phyloP scores from a whole-genome alignment of 345 rosid genomes.

The Microcos paniculata region DNA sequence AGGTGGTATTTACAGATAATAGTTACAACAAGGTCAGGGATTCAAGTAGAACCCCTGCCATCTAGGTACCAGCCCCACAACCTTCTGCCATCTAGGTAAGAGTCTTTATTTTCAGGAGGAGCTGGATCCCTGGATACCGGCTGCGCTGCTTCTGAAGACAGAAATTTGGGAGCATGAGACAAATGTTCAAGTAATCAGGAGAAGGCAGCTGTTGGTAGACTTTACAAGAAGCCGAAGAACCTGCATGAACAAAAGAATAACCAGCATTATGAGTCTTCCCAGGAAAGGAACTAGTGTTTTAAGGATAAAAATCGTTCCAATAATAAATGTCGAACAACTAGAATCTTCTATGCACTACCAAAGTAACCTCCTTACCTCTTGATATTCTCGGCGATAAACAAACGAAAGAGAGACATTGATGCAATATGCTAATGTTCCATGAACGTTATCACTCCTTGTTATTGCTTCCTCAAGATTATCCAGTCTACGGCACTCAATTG shows the following conservation, averaged over 20 bases:
- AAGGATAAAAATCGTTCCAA: neutral
- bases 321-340: neutral
- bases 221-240: conserved; percentile 89
- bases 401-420: conserved; percentile 85
- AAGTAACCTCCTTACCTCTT: conserved; percentile 53
- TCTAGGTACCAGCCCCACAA: too few relatives aligned
- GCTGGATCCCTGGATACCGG: conserved; percentile 42
- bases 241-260: conserved; percentile 42
- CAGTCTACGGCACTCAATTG: conserved; percentile 93
- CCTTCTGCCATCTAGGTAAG: conserved; percentile 10
- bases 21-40: too few relatives aligned
- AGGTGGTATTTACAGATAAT: too few relatives aligned
- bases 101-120: conserved; percentile 49
- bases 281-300: neutral
- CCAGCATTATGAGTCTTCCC: neutral
- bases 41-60: too few relatives aligned
- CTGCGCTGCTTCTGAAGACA: conserved; percentile 49
- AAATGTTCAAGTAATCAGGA: conserved; percentile 91
- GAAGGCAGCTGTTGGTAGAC: conserved; percentile 88
- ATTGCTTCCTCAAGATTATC: conserved; percentile 99
- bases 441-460: conserved; percentile 82
- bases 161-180: conserved; percentile 73
- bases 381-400: conserved; percentile 87
- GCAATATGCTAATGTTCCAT: conserved; percentile 80
- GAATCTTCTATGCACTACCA: neutral